phyloP scores from a whole-genome alignment of 805 yeast species.

The Candida hispaniensis region DNA sequence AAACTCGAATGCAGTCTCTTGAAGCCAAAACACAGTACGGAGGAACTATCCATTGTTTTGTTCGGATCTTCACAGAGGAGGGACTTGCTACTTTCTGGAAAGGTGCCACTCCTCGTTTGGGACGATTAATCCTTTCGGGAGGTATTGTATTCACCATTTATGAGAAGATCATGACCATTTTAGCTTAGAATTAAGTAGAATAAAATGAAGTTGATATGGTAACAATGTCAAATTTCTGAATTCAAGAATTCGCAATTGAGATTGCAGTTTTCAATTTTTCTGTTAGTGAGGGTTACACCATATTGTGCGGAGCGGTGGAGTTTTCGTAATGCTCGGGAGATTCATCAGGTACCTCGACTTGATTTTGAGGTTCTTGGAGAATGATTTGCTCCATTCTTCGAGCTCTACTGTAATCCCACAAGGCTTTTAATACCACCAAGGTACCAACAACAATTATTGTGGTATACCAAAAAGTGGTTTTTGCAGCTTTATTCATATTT shows the following conservation, averaged over 20 bases:
- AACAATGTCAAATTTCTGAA: no score
- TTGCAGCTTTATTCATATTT: no score
- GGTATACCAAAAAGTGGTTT: constrained; percentile 7
- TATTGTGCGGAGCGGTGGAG: neutral
- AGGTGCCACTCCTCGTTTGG: constrained; percentile 95
- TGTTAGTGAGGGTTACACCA: no score
- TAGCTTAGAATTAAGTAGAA: no score
- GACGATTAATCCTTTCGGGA: constrained; percentile 84
- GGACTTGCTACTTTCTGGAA: constrained; percentile 91
- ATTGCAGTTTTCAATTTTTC: no score
- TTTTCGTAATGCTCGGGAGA: neutral
- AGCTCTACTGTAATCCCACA: constrained; percentile 66
- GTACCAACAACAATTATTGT: constrained; percentile 54
- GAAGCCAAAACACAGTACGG: constrained; percentile 61
- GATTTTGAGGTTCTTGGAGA: constrained; percentile 23
- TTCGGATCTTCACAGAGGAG: constrained; percentile 68
- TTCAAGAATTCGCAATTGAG: no score
- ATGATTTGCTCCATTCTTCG: constrained; percentile 62
- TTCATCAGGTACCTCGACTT: no score
- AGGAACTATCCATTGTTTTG: constrained; percentile 75
- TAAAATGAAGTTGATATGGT: no score
- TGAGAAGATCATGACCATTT: constrained; percentile 69
- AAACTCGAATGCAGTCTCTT: constrained; percentile 93
- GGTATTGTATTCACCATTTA: constrained; percentile 96
- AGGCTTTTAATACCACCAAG: constrained; percentile 51